Conservation (phyloP, 1,284 basidiomycete genomes). For the Cutaneotrichosporon sp. region DNA sequence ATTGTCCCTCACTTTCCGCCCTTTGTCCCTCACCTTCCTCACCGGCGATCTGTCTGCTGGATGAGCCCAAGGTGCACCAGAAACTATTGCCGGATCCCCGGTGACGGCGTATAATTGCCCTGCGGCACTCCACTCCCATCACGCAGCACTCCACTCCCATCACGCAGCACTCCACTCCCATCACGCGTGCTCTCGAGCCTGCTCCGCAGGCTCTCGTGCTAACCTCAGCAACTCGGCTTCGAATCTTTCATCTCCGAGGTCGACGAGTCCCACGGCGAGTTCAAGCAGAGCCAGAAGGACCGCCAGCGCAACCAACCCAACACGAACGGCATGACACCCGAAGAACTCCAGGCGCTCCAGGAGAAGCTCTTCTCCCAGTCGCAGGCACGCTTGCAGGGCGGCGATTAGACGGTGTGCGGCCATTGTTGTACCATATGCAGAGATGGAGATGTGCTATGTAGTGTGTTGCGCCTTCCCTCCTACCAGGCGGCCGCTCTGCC, state of each 20-base stretch:
- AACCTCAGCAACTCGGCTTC: slow-evolving; percentile 62
- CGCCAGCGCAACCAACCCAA: slow-evolving; percentile 80
- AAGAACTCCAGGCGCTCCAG: slow-evolving; percentile 83
- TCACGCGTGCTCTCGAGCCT: neutral
- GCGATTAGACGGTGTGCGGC: neutral
- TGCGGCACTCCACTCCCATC: neutral
- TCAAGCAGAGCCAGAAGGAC: slow-evolving; percentile 44
- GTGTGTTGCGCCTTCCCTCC: neutral
- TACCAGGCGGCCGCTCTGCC: neutral
- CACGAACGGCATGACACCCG: slow-evolving; percentile 84
- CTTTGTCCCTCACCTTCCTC: too few relatives aligned
- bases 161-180: neutral
- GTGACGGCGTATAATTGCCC: too few relatives aligned
- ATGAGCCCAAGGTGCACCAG: too few relatives aligned
- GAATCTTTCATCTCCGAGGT: slow-evolving; percentile 91
- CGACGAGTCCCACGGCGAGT: slow-evolving; percentile 85
- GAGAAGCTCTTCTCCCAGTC: slow-evolving; percentile 88
- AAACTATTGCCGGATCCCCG: too few relatives aligned
- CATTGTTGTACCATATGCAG: slow-evolving; percentile 21
- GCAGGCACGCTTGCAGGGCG: slow-evolving; percentile 58
- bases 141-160: neutral
- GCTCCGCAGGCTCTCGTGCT: neutral
- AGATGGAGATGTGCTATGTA: slow-evolving; percentile 4
- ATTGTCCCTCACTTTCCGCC: too few relatives aligned
- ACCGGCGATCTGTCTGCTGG: too few relatives aligned